Conservation (phyloP, 2,329 filamentous ascomycete species). For the Sarocladium oryzae region DNA sequence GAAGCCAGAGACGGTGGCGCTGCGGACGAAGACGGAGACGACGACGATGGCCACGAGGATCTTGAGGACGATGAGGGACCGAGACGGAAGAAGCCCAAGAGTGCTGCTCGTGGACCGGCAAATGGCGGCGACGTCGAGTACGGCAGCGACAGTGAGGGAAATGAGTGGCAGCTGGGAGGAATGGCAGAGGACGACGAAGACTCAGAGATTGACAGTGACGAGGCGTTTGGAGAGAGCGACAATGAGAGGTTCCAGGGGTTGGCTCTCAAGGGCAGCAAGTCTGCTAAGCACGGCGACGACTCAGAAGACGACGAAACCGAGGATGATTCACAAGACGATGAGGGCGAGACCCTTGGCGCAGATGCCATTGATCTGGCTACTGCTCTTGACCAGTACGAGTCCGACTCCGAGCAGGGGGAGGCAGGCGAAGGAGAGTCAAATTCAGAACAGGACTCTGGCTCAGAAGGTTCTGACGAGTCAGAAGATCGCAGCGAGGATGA, state of each 20-base stretch:
- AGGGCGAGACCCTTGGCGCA: conserved; percentile 51
- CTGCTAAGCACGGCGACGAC: conserved; percentile 19
- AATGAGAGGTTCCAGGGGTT: conserved; percentile 79
- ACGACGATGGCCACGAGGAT: conserved; percentile 42
- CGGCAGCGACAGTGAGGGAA: conserved; percentile 78
- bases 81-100: conserved; percentile 33
- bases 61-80: conserved; percentile 42
- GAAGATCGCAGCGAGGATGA: conserved; percentile 36
- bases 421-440: conserved; percentile 38
- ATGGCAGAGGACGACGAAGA: conserved; percentile 51
- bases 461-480: conserved; percentile 36
- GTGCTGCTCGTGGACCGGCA: conserved; percentile 36
- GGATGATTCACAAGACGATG: conserved; percentile 43
- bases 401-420: conserved; percentile 38
- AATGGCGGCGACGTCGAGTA: conserved; percentile 60
- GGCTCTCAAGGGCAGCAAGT: conserved; percentile 43
- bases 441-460: conserved; percentile 31
- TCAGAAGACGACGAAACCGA: conserved; percentile 52
- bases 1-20: conserved; percentile 38
- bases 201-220: conserved; percentile 61
- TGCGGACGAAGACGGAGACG: conserved; percentile 39
- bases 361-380: conserved; percentile 54
- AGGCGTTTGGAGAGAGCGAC: conserved; percentile 84
- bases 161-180: conserved; percentile 73
- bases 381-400: conserved; percentile 49